Conservation (phyloP, 805 yeast genomes). For the Lipomyces oligophaga region DNA sequence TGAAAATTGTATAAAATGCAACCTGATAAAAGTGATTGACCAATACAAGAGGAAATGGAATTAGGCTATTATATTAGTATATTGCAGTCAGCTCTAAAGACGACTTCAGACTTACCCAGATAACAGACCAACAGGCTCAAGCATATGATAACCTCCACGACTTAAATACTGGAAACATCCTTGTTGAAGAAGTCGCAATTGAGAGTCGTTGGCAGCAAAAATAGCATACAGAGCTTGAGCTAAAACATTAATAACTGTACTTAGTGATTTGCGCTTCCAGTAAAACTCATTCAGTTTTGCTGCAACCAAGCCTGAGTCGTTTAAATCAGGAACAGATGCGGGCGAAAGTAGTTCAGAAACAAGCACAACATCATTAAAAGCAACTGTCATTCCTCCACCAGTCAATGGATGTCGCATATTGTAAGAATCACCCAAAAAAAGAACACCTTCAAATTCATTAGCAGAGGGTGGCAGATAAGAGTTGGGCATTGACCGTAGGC, state of each 20-base stretch:
- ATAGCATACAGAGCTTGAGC: conserved; percentile 86
- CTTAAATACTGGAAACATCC: conserved; percentile 88
- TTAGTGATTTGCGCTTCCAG: conserved; percentile 68
- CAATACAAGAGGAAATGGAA: conserved; percentile 68
- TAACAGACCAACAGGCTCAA: conserved; percentile 76
- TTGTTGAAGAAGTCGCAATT: conserved; percentile 61
- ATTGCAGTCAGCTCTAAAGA: background rate
- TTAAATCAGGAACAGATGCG: conserved; percentile 50
- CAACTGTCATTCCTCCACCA: conserved; percentile 99
- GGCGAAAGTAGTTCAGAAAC: conserved; percentile 62
- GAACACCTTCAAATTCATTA: conserved; percentile 68
- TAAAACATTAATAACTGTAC: conserved; percentile 81
- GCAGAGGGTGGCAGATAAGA: conserved; percentile 75
- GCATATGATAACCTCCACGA: conserved; percentile 75
- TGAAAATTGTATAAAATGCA: conserved; percentile 71
- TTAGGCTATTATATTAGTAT: conserved; percentile 37
- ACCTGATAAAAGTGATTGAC: conserved; percentile 87
- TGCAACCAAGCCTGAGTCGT: conserved; percentile 54
- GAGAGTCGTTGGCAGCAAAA: conserved; percentile 72
- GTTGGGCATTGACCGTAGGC: conserved; percentile 87
- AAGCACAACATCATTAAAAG: conserved; percentile 75
- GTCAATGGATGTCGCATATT: conserved; percentile 98
- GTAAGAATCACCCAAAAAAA: conserved; percentile 86
- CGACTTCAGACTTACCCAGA: conserved; percentile 50
- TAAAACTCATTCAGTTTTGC: conserved; percentile 66